These are phyloP conservation scores for Umbelopsis vinacea DNA, from an alignment of 192 early-diverging fungal genomes.

Conservation along the genomic window DNA sequence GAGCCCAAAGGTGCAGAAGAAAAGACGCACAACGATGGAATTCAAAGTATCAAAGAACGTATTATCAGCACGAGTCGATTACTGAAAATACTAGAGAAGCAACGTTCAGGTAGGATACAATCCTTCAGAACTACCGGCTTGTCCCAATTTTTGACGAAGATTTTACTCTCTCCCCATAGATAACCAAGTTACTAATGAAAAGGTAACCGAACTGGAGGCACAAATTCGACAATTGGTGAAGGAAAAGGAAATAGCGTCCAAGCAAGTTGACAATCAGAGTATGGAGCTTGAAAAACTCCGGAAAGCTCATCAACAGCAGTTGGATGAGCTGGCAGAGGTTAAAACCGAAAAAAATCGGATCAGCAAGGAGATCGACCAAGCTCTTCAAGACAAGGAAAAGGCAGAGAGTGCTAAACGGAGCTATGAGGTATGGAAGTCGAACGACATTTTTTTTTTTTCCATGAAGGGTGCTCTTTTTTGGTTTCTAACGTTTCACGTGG, in stretches of 20 bases:
- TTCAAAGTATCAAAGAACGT: constrained; percentile 8
- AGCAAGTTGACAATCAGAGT: background rate
- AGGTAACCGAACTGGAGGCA: background rate
- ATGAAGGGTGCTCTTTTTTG: no score
- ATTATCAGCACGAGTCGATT: constrained; percentile 3
- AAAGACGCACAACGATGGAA: background rate
- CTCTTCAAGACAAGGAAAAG: background rate
- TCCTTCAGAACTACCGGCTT: no score
- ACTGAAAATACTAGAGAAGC: constrained; percentile 1
- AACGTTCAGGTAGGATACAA: background rate
- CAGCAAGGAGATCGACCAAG: constrained; percentile 3
- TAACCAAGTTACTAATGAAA: background rate
- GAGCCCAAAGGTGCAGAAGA: background rate
- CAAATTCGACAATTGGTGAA: background rate
- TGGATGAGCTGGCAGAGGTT: background rate
- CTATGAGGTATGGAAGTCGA: background rate
- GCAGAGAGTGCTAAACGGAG: constrained; percentile 10
- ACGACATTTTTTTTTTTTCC: background rate
- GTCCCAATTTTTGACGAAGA: background rate
- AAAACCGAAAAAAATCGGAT: background rate
- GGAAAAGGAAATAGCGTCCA: background rate
- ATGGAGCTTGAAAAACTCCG: constrained; percentile 11
- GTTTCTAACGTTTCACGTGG: no score
- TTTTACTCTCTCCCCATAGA: background rate
- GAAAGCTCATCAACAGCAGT: background rate